Percentiles rank a stretch among this genome's conserved stretches.
Conservation (phyloP, 2,329 filamentous ascomycete species). For the Talaromyces sp. region DNA sequence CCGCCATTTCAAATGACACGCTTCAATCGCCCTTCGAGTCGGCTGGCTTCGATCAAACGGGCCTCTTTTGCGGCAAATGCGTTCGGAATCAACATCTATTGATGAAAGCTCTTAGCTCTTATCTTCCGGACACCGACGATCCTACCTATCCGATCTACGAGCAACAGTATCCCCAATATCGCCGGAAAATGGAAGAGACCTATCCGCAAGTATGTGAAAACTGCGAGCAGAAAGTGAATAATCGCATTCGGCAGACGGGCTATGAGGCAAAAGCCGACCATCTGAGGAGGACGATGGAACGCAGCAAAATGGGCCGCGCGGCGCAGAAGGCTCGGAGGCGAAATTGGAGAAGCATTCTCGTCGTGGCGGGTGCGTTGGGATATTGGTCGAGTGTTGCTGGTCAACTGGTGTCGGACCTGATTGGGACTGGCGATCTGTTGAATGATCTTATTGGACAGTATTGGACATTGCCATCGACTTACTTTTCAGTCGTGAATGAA, state of each 20-base stretch:
- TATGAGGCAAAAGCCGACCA: constrained; percentile 85
- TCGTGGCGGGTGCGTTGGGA: constrained; percentile 41
- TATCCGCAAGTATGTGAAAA: constrained; percentile 85
- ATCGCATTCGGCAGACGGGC: constrained; percentile 65
- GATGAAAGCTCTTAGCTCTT: constrained; percentile 71
- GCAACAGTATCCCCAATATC: constrained; percentile 65
- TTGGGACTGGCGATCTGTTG: constrained; percentile 29
- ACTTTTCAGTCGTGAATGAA: constrained; percentile 24
- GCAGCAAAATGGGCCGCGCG: constrained; percentile 43
- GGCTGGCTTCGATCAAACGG: constrained; percentile 32
- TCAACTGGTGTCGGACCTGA: constrained; percentile 43
- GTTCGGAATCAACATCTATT: constrained; percentile 85
- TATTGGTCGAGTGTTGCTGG: constrained; percentile 43
- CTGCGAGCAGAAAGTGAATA: constrained; percentile 72
- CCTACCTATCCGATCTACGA: constrained; percentile 68
- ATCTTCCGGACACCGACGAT: constrained; percentile 64
- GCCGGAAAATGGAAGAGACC: constrained; percentile 68
- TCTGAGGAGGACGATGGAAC: constrained; percentile 69
- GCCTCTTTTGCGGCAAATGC: constrained; percentile 70
- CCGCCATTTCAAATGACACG: constrained; percentile 28
- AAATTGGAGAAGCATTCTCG: constrained; percentile 45
- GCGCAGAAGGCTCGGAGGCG: constrained; percentile 32
- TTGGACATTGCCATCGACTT: constrained; percentile 20
- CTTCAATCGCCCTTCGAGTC: constrained; percentile 45
- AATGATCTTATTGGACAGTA: constrained; percentile 16